Evolutionary conservation across 2,329 filamentous ascomycete genomes (phyloP).

Genomic region (Xylariales sp.): DNA sequence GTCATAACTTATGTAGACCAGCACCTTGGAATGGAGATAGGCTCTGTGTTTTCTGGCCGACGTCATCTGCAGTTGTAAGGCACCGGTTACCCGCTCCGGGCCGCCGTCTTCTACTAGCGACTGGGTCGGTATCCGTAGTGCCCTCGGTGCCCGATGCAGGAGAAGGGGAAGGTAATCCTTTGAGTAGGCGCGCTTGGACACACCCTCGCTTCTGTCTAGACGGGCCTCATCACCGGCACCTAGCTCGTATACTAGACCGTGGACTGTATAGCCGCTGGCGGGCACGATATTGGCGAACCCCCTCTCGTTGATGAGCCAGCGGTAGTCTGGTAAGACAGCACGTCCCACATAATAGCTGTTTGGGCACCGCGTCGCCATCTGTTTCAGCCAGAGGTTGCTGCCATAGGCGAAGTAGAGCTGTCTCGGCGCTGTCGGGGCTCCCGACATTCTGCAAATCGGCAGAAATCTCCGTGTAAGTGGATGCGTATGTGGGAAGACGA

Average conservation of each 20-base stretch:
- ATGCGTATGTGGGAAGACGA: not conserved
- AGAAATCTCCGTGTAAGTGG: not conserved
- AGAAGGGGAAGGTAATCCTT: conserved; percentile 19
- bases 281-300: conserved; percentile 18
- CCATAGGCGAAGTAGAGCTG: conserved; percentile 31
- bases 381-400: conserved; percentile 25
- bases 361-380: conserved; percentile 22
- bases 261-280: conserved; percentile 16
- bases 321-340: conserved; percentile 21
- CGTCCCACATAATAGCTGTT: conserved; percentile 14
- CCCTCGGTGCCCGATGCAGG: not conserved
- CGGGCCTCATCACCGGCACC: conserved; percentile 10
- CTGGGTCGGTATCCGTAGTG: conserved; percentile 3
- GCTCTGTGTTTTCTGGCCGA: not conserved
- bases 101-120: conserved; percentile 5
- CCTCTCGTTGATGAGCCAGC: conserved; percentile 23
- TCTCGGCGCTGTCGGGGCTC: not conserved
- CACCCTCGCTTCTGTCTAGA: conserved; percentile 24
- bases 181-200: conserved; percentile 18
- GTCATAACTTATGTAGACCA: conserved; percentile 21
- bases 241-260: conserved; percentile 26
- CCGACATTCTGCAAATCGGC: conserved; percentile 10
- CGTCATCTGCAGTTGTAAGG: not conserved
- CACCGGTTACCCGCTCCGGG: not conserved
- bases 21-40: not conserved